phyloP scores from a whole-genome alignment of 306 rosid species.

The Pyrus communis region DNA sequence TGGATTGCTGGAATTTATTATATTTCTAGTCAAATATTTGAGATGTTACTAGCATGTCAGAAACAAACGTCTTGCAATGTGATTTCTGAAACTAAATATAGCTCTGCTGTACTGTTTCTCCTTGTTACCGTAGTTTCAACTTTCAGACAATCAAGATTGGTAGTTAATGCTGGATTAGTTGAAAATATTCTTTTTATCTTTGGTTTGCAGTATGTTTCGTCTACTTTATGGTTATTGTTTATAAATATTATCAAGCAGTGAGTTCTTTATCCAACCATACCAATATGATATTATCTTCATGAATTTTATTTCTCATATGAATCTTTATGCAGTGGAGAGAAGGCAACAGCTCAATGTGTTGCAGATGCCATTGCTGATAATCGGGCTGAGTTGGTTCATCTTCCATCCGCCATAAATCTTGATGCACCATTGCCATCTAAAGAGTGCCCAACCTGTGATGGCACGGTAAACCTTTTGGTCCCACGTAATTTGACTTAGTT shows the following conservation, averaged over 20 bases:
- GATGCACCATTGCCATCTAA: constrained; percentile 68
- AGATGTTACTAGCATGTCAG: neutral
- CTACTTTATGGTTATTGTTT: neutral
- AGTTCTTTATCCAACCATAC: neutral
- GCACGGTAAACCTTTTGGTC: constrained; percentile 50
- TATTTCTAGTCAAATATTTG: neutral
- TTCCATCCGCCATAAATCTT: constrained; percentile 69
- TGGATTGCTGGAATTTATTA: neutral
- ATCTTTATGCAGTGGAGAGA: constrained; percentile 72
- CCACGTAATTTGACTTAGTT: neutral
- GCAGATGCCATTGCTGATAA: constrained; percentile 80
- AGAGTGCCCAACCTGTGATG: constrained; percentile 93
- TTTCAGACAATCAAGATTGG: neutral
- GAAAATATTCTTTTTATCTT: neutral
- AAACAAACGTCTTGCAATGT: neutral
- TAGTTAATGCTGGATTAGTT: neutral
- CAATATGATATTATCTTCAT: neutral
- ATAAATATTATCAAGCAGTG: neutral
- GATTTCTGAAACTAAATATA: neutral
- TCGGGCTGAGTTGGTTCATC: constrained; percentile 83
- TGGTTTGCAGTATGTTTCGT: neutral
- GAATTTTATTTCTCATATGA: constrained; percentile 11
- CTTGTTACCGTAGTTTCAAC: neutral
- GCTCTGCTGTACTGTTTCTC: neutral
- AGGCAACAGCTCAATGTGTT: constrained; percentile 71